phyloP scores from a whole-genome alignment of 2,329 filamentous ascomycete species.

The Pyrenochaeta sp. region DNA sequence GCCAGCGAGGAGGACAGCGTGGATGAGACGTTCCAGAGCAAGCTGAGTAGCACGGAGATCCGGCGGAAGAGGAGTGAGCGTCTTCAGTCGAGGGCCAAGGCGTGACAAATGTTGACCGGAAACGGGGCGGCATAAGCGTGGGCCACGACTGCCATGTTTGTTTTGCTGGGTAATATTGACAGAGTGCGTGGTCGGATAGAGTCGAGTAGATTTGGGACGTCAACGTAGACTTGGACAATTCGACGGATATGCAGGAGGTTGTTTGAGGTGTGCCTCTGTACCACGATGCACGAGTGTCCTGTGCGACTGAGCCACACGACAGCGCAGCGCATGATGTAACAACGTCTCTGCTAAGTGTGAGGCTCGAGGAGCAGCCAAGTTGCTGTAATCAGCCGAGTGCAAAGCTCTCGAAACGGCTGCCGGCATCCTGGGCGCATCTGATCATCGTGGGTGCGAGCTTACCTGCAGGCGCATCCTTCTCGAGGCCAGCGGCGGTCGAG shows the following conservation, averaged over 20 bases:
- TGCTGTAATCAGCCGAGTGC: conserved; percentile 14
- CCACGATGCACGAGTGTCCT: conserved; percentile 28
- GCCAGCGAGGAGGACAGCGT: conserved; percentile 61
- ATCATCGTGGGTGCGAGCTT: conserved; percentile 8
- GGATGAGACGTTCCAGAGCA: conserved; percentile 73
- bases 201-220: conserved; percentile 15
- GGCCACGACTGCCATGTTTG: conserved; percentile 14
- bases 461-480: conserved; percentile 8
- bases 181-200: conserved; percentile 10
- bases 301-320: conserved; percentile 30
- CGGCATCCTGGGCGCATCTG: conserved; percentile 10
- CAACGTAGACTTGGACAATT: conserved; percentile 13
- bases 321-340: conserved; percentile 31
- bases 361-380: conserved; percentile 17
- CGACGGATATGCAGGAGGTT: conserved; percentile 19
- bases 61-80: conserved; percentile 53
- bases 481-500: conserved; percentile 2
- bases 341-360: conserved; percentile 22
- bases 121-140: conserved; percentile 2
- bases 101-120: conserved; percentile 17
- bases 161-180: conserved; percentile 13
- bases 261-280: conserved; percentile 30
- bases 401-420: conserved; percentile 10
- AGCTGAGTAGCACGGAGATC: conserved; percentile 93
- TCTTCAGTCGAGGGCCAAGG: conserved; percentile 28